Conservation (phyloP, 2,329 filamentous ascomycete genomes). For the Hymenoscyphus fructigenus region DNA sequence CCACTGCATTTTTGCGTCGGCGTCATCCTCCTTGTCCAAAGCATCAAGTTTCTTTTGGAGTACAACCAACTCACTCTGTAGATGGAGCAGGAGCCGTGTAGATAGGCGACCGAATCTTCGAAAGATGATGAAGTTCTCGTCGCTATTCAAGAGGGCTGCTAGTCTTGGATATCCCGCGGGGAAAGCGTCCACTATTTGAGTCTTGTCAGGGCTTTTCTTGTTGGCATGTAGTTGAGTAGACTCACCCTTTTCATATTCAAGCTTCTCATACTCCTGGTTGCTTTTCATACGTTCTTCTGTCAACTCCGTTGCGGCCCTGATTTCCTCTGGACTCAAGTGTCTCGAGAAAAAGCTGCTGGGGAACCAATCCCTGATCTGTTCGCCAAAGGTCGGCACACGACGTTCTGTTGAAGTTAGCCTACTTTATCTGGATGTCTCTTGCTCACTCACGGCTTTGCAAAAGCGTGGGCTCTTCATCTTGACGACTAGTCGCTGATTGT, state of each 20-base stretch:
- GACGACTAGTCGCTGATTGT: not conserved
- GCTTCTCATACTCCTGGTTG: slow-evolving; percentile 6
- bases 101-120: slow-evolving; percentile 18
- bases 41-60: slow-evolving; percentile 18
- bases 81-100: slow-evolving; percentile 17
- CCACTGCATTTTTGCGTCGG: not conserved
- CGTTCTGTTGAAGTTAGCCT: not conserved
- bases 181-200: slow-evolving; percentile 15
- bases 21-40: slow-evolving; percentile 17
- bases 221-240: not conserved
- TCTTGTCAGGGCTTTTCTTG: not conserved
- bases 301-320: not conserved
- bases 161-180: slow-evolving; percentile 19
- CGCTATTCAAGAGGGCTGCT: slow-evolving; percentile 19
- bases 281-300: not conserved
- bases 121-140: slow-evolving; percentile 16
- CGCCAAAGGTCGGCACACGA: not conserved
- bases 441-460: not conserved
- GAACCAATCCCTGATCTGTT: not conserved
- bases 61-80: slow-evolving; percentile 14
- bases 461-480: not conserved
- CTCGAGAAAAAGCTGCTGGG: not conserved
- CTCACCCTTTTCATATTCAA: slow-evolving; percentile 15
- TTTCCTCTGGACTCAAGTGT: not conserved
- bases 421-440: not conserved